Conservation (phyloP, 305 asterid species). For the Plantago lanceolata region DNA sequence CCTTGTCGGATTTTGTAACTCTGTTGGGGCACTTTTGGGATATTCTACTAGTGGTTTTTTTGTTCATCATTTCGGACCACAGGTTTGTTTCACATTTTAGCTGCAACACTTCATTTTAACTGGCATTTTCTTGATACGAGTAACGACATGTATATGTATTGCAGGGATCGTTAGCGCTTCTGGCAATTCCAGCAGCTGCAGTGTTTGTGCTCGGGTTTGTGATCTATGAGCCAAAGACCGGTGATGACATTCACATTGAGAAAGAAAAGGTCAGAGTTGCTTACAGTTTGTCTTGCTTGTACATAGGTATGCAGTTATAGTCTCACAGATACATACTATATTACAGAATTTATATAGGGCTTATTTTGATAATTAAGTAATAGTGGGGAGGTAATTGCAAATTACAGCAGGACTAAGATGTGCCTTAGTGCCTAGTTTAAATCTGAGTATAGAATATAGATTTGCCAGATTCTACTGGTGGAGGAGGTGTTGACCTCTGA, state of each 20-base stretch:
- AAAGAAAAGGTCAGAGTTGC: slow-evolving; percentile 32
- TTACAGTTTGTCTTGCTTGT: not conserved
- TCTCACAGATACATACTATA: too few relatives aligned
- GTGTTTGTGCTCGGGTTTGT: slow-evolving; percentile 46
- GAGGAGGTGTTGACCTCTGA: slow-evolving; percentile 8
- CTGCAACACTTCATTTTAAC: not conserved
- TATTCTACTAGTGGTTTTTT: slow-evolving; percentile 57
- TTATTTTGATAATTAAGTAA: too few relatives aligned
- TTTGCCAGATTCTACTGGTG: slow-evolving; percentile 8
- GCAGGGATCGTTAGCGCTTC: slow-evolving; percentile 47
- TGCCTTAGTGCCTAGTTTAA: not conserved
- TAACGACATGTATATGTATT: not conserved
- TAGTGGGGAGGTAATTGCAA: too few relatives aligned
- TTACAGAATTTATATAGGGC: too few relatives aligned
- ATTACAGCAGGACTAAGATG: not conserved
- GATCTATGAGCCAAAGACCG: slow-evolving; percentile 40
- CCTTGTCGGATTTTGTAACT: slow-evolving; percentile 51
- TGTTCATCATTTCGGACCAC: slow-evolving; percentile 56
- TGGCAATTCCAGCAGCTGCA: slow-evolving; percentile 48
- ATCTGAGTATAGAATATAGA: not conserved
- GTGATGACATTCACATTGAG: slow-evolving; percentile 25
- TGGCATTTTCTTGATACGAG: not conserved
- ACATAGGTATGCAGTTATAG: too few relatives aligned
- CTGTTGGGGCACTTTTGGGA: slow-evolving; percentile 56
- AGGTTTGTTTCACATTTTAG: slow-evolving; percentile 27